Evolutionary conservation across 805 yeast genomes (phyloP), one percentile per base, ranked within the genome.

Genomic region (Lipomyces starkeyi): DNA sequence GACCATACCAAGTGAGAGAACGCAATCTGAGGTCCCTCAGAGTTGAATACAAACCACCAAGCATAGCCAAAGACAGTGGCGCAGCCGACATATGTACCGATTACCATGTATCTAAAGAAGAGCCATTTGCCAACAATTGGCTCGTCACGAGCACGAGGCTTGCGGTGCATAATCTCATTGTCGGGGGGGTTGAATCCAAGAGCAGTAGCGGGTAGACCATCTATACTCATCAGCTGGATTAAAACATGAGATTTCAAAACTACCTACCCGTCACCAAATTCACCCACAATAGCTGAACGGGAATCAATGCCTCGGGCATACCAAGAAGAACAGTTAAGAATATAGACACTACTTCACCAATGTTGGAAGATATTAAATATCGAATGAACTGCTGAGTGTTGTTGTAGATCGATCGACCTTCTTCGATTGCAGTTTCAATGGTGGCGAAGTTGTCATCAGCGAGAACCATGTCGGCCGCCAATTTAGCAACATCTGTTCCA

Each of bases 151-250:
- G 80, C 75, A 52, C 80, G 77, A 25, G 83, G 83, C n/a, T 76
- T 77, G 49, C 80, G 74, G 2, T 73, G 69, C 83, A 80, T 80
- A 64, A 78, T 78, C 52, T 76, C 78, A 61, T 74, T 68, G 62
- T 80, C 83, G 8, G 83, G 81, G 3, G 83, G 83, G 64, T 80
- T 81, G 75, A 80, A 80, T 11, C 88, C 87, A 70, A 85, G 79
- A 0, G 88, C 88, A 78, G 87, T 85, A 32, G 88, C 88, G 59
- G 88, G 88, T 75, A 85, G 79, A 61, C 88, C 86, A 61, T 86
- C 86, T 53, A 14, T 14, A 25, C 4, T n/a, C 49, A n/a, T 43
- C 49, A 43, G 49, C 22, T 3, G 8, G 8, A 43, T 5, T 8
- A 6, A 43, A n/a, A n/a, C 49, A 37, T 1, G 49, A 17, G 7